Percentiles rank a stretch among this genome's conserved stretches.
These are phyloP conservation scores for Fusarium nygamai DNA, from an alignment of 2,329 filamentous ascomycete genomes.

Conservation along the genomic window DNA sequence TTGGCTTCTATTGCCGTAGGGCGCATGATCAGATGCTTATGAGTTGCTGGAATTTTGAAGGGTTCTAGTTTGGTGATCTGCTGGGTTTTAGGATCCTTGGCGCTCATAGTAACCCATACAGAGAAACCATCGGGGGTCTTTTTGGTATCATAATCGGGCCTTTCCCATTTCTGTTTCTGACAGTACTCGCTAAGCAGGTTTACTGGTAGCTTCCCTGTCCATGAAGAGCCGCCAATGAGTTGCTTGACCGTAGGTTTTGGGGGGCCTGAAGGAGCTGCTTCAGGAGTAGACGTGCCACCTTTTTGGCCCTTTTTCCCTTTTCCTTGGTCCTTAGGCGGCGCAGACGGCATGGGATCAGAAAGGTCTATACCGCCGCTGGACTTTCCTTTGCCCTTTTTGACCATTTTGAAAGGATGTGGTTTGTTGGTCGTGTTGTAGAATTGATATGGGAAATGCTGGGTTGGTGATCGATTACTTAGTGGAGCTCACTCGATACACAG, in stretches of 20 bases:
- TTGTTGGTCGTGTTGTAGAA: constrained; percentile 7
- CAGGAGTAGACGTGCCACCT: constrained; percentile 42
- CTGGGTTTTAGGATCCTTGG: constrained; percentile 82
- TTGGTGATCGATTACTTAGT: constrained; percentile 19
- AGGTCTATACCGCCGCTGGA: constrained; percentile 41
- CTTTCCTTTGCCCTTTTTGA: constrained; percentile 65
- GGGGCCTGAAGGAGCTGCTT: constrained; percentile 53
- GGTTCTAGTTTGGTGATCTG: constrained; percentile 79
- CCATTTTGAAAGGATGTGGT: constrained; percentile 50
- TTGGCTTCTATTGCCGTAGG: constrained; percentile 88
- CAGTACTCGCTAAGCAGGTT: constrained; percentile 95
- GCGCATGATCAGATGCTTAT: constrained; percentile 79
- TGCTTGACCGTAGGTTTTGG: constrained; percentile 76
- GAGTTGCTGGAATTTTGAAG: constrained; percentile 80
- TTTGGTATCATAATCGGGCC: constrained; percentile 87
- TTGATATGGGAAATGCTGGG: constrained; percentile 11
- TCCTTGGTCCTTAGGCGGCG: constrained; percentile 54
- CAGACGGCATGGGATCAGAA: constrained; percentile 48
- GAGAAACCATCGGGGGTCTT: constrained; percentile 80
- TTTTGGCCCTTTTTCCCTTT: constrained; percentile 56
- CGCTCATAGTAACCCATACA: constrained; percentile 82
- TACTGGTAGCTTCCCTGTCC: constrained; percentile 96
- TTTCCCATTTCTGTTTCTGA: constrained; percentile 95
- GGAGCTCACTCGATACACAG: constrained; percentile 25
- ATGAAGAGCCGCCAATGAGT: constrained; percentile 91